Evolutionary conservation across 371 early-diverging fungal species (phyloP).

Genomic region (Saksenaea vasiformis): DNA sequence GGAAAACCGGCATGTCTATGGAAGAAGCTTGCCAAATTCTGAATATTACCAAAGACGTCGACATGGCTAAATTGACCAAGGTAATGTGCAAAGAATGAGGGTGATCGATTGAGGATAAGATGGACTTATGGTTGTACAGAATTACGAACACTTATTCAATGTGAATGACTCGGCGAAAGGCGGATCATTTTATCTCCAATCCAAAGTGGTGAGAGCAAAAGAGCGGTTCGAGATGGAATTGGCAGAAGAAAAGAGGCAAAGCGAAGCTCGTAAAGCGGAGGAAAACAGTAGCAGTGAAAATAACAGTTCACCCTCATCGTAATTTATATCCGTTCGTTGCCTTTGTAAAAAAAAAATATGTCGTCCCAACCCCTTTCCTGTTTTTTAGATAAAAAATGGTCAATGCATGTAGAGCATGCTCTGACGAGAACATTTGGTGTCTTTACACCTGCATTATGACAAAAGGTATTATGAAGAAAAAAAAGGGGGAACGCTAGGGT

Average conservation of each 20-base stretch:
- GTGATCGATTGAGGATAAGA: not conserved
- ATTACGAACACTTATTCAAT: slow-evolving; percentile 88
- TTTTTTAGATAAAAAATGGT: not conserved
- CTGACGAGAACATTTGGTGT: not conserved
- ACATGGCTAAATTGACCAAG: slow-evolving; percentile 74
- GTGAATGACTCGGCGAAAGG: slow-evolving; percentile 86
- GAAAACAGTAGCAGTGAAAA: slow-evolving; percentile 26
- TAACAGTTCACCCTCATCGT: slow-evolving; percentile 16
- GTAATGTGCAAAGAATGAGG: slow-evolving; percentile 36
- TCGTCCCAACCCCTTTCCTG: not conserved
- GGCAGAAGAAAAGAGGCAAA: slow-evolving; percentile 39
- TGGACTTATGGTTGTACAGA: slow-evolving; percentile 42
- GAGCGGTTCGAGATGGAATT: slow-evolving; percentile 91
- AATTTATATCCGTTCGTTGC: slow-evolving; percentile 1
- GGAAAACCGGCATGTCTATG: slow-evolving; percentile 83
- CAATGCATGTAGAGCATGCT: slow-evolving; percentile 2
- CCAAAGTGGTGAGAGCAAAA: slow-evolving; percentile 91
- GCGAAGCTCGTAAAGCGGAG: slow-evolving; percentile 41
- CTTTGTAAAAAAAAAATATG: slow-evolving; percentile 2
- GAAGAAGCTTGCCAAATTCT: slow-evolving; percentile 94
- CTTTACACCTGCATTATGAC: too few relatives aligned
- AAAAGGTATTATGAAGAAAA: too few relatives aligned
- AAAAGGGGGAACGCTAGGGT: too few relatives aligned
- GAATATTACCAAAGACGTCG: slow-evolving; percentile 78
- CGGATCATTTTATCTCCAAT: slow-evolving; percentile 93